Conservation (phyloP, 208 protist genomes). For the Vickermania spadyakhi region DNA sequence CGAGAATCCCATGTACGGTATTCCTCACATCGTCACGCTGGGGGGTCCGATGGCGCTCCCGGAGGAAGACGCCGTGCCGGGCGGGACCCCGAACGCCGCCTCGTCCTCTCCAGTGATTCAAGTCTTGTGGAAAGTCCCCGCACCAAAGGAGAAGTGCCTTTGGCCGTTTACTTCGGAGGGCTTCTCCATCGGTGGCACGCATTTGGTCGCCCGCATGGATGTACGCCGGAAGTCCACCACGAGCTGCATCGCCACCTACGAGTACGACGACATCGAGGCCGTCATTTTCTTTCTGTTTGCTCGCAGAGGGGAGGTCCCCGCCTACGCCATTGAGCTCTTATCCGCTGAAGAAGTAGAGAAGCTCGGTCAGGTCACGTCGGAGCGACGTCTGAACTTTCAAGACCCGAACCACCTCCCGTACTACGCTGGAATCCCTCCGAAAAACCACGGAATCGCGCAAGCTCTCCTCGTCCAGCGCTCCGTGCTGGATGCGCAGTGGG, state of each 20-base stretch:
- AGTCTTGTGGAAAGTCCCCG: slow-evolving; percentile 58
- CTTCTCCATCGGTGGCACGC: slow-evolving; percentile 35
- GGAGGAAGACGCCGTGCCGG: neutral
- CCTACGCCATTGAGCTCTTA: slow-evolving; percentile 48
- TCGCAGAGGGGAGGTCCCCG: slow-evolving; percentile 45
- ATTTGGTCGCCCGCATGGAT: slow-evolving; percentile 47
- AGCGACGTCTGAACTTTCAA: too few relatives aligned
- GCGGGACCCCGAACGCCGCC: slow-evolving; percentile 11
- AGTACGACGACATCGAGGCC: slow-evolving; percentile 23
- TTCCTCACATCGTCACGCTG: neutral
- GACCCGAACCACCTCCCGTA: neutral
- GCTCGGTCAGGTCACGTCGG: neutral
- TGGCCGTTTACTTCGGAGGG: slow-evolving; percentile 64
- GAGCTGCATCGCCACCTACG: slow-evolving; percentile 18
- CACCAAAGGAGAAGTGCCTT: slow-evolving; percentile 44
- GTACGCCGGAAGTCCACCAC: slow-evolving; percentile 22
- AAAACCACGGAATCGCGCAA: neutral
- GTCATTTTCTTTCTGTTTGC: slow-evolving; percentile 74
- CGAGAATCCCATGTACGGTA: neutral
- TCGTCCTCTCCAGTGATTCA: too few relatives aligned
- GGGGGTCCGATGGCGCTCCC: neutral
- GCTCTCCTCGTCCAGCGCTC: neutral
- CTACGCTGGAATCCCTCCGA: neutral
- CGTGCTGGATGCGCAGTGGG: neutral
- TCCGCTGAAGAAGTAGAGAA: neutral